Percentiles rank a stretch among this genome's conserved stretches.
Conservation (phyloP, 306 rosid genomes). For the Glycine soja region DNA sequence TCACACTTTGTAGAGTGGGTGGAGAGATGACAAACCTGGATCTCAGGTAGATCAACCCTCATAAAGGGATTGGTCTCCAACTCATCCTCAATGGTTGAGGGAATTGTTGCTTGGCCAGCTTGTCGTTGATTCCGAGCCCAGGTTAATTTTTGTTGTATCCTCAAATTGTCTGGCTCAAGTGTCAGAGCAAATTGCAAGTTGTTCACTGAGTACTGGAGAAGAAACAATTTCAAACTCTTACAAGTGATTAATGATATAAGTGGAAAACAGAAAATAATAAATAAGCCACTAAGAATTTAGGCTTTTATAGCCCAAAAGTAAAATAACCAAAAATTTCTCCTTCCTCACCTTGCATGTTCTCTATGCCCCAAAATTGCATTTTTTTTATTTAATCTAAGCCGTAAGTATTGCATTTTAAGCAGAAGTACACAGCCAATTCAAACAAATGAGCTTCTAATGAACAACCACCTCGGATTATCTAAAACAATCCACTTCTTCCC, state of each 20-base stretch:
- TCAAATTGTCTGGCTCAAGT: constrained; percentile 45
- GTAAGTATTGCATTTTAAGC: constrained; percentile 14
- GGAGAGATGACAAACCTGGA: constrained; percentile 67
- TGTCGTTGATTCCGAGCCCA: constrained; percentile 80
- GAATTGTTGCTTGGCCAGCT: constrained; percentile 73
- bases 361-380: constrained; percentile 11
- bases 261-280: neutral
- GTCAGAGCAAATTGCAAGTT: constrained; percentile 48
- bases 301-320: neutral
- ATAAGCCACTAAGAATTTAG: constrained; percentile 1
- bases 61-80: constrained; percentile 82
- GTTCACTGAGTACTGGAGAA: constrained; percentile 40
- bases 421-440: neutral
- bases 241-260: neutral
- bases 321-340: neutral
- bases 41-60: constrained; percentile 73
- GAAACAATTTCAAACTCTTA: constrained; percentile 29
- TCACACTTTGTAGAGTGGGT: constrained; percentile 21
- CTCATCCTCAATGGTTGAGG: constrained; percentile 84
- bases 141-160: constrained; percentile 64
- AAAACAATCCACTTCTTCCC: constrained; percentile 12
- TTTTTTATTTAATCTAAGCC: constrained; percentile 5
- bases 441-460: constrained; percentile 27
- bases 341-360: neutral
- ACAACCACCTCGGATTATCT: constrained; percentile 4